A percentile compares a stretch with the other conserved stretches of the same genome.
Evolutionary conservation across 1,284 basidiomycete species (phyloP).

Genomic region (Cutaneotrichosporon cavernicola): DNA sequence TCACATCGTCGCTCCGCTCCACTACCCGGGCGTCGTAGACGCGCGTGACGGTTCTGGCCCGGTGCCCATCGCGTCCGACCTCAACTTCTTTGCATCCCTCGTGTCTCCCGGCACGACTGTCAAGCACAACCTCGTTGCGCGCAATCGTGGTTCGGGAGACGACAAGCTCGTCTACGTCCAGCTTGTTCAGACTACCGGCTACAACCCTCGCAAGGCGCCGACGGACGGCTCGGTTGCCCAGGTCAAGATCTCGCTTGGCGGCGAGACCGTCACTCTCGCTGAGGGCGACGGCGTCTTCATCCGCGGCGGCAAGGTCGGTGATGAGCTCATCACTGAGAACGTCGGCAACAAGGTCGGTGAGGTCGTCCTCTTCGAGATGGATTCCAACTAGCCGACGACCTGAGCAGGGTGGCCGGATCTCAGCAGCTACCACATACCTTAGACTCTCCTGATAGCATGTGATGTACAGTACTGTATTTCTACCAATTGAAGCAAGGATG

Average conservation of each 20-base stretch:
- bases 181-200: constrained; percentile 69
- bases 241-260: constrained; percentile 41
- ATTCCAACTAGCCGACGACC: constrained; percentile 15
- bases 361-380: constrained; percentile 71
- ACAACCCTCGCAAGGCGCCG: constrained; percentile 58
- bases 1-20: constrained; percentile 68
- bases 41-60: constrained; percentile 69
- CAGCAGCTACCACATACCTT: too few relatives aligned
- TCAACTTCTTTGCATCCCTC: constrained; percentile 61
- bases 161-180: constrained; percentile 54
- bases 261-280: constrained; percentile 54
- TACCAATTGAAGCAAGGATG: too few relatives aligned
- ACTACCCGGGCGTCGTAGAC: constrained; percentile 57
- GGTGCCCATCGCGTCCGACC: constrained; percentile 60
- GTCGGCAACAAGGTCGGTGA: constrained; percentile 63
- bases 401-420: too few relatives aligned
- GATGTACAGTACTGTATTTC: too few relatives aligned
- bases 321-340: constrained; percentile 59
- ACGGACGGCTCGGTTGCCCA: constrained; percentile 31
- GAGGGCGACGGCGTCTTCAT: constrained; percentile 77
- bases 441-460: too few relatives aligned
- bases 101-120: constrained; percentile 61
- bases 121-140: constrained; percentile 59
- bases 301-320: constrained; percentile 57
- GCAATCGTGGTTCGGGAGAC: constrained; percentile 10